Evolutionary conservation across 169 alveolate species (phyloP).

Genomic region (Eimeria zaria): DNA sequence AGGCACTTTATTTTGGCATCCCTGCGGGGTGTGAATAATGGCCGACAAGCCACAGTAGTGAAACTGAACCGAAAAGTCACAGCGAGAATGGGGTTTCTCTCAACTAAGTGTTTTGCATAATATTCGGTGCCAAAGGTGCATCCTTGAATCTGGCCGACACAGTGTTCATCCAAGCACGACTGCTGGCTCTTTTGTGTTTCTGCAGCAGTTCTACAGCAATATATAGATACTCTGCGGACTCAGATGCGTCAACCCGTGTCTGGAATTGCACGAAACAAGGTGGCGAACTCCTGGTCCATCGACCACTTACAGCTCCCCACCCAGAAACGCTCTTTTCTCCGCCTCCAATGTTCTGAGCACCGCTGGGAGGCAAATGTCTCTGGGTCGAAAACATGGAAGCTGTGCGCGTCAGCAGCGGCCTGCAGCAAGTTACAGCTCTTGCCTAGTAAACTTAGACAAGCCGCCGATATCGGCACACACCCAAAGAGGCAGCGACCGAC

Average conservation of each 20-base stretch:
- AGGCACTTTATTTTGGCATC: background rate
- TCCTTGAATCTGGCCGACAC: background rate
- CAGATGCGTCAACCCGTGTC: background rate
- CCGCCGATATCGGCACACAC: background rate
- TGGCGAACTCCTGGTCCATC: background rate
- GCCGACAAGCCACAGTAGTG: background rate
- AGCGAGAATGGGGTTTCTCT: background rate
- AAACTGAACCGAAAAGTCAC: background rate
- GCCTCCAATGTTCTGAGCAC: background rate
- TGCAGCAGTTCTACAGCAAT: background rate
- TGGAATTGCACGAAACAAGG: background rate
- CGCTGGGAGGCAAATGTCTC: background rate
- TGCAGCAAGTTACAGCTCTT: background rate
- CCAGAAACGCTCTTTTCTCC: background rate
- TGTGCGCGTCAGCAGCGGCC: slow-evolving; percentile 16
- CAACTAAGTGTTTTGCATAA: background rate
- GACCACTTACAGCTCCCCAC: background rate
- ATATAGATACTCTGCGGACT: background rate
- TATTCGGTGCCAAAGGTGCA: background rate
- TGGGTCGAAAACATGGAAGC: background rate
- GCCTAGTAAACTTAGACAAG: background rate
- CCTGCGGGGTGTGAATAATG: background rate
- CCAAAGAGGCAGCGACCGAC: background rate
- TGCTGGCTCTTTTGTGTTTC: background rate
- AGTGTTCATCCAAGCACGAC: background rate